Percentiles rank a stretch among this genome's conserved stretches.
These are phyloP conservation scores for Trichoderma asperellum DNA, from an alignment of 2,329 filamentous ascomycete genomes.

Conservation along the genomic window DNA sequence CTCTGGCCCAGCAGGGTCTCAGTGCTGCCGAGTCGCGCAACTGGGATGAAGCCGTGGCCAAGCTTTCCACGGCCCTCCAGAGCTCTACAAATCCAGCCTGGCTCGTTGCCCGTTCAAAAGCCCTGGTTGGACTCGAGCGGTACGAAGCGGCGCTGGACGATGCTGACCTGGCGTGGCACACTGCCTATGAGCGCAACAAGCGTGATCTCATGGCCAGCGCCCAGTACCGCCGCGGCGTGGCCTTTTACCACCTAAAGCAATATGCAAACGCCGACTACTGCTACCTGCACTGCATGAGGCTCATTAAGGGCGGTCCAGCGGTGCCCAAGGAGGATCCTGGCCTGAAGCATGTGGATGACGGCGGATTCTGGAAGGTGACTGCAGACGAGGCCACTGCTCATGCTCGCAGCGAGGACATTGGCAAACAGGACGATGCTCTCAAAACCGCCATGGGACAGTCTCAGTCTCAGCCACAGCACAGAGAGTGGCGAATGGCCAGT, in stretches of 20 bases:
- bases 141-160: constrained; percentile 69
- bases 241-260: constrained; percentile 69
- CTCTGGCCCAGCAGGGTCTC: constrained; percentile 64
- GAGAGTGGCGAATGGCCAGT: constrained; percentile 48
- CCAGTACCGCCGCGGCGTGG: constrained; percentile 78
- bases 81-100: constrained; percentile 72
- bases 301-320: constrained; percentile 42
- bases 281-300: constrained; percentile 59
- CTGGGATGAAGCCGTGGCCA: constrained; percentile 68
- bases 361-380: constrained; percentile 54
- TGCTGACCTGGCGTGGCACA: constrained; percentile 66
- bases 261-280: constrained; percentile 77
- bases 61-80: constrained; percentile 69
- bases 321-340: constrained; percentile 42
- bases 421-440: constrained; percentile 31
- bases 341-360: constrained; percentile 43
- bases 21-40: constrained; percentile 65
- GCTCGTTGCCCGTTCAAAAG: constrained; percentile 80
- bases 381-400: constrained; percentile 38
- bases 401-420: constrained; percentile 40
- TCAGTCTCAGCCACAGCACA: constrained; percentile 26
- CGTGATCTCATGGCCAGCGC: constrained; percentile 78
- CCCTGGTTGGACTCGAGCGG: constrained; percentile 67
- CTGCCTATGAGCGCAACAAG: constrained; percentile 69
- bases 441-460: constrained; percentile 6